A percentile compares a stretch with the other conserved stretches of the same genome.
phyloP scores from a whole-genome alignment of 2,329 filamentous ascomycete genomes.

The Emmonsiellopsis sp. region DNA sequence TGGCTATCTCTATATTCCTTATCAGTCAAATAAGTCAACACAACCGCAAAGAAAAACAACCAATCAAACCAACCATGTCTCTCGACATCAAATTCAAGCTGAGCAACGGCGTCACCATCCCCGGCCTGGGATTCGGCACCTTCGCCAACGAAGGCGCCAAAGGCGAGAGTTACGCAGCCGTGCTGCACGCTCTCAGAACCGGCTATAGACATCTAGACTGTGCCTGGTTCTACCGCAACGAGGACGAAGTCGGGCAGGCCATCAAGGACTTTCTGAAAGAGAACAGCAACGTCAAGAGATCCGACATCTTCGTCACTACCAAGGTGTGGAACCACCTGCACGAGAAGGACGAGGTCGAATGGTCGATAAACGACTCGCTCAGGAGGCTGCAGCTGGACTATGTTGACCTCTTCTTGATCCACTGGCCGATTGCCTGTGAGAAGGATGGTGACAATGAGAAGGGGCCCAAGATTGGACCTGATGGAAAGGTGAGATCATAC shows the following conservation, averaged over 20 bases:
- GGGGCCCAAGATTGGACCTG: constrained; percentile 41
- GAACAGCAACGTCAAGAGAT: constrained; percentile 38
- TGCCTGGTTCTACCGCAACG: constrained; percentile 48
- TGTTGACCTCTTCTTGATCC: constrained; percentile 58
- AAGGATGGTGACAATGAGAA: constrained; percentile 33
- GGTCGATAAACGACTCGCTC: constrained; percentile 52
- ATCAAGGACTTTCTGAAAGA: constrained; percentile 48
- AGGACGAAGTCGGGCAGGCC: constrained; percentile 45
- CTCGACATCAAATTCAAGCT: constrained; percentile 43
- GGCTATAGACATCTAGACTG: constrained; percentile 50
- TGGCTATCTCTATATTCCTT: not conserved
- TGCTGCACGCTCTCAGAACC: constrained; percentile 39
- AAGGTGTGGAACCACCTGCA: constrained; percentile 48
- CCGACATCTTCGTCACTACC: constrained; percentile 44
- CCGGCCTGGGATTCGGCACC: constrained; percentile 56
- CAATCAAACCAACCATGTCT: constrained; percentile 42
- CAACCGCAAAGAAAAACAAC: not conserved
- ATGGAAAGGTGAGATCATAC: constrained; percentile 38
- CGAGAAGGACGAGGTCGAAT: constrained; percentile 38
- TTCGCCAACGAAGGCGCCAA: constrained; percentile 55
- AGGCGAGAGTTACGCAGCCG: constrained; percentile 50
- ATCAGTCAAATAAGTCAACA: not conserved
- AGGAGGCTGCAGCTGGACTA: constrained; percentile 60
- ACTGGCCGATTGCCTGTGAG: constrained; percentile 45
- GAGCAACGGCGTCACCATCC: constrained; percentile 52